Evolutionary conservation across 2,329 filamentous ascomycete genomes (phyloP).

Genomic region (Penicillium hesseltinei): DNA sequence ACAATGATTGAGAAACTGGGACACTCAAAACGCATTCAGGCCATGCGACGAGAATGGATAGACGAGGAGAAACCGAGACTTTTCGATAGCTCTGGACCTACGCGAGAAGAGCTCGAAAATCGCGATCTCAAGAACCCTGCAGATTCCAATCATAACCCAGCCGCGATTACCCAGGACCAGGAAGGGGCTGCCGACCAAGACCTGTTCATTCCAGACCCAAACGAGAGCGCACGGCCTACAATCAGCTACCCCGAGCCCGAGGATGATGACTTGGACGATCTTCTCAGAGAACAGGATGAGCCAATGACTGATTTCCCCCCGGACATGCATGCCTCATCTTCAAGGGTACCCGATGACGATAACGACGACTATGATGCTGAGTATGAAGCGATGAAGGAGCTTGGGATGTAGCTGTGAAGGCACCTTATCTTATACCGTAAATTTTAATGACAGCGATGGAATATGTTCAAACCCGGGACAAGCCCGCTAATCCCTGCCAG

Average conservation of each 20-base stretch:
- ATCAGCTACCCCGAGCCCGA: slow-evolving; percentile 36
- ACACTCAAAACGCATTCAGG: slow-evolving; percentile 75
- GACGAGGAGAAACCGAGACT: slow-evolving; percentile 58
- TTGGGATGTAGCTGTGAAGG: slow-evolving; percentile 21
- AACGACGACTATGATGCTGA: slow-evolving; percentile 56
- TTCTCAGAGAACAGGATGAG: slow-evolving; percentile 51
- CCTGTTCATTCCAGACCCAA: slow-evolving; percentile 32
- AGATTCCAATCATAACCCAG: not conserved
- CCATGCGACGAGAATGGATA: slow-evolving; percentile 78
- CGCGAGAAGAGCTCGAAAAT: slow-evolving; percentile 1
- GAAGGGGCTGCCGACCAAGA: slow-evolving; percentile 13
- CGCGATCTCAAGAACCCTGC: not conserved
- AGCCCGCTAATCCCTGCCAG: not conserved
- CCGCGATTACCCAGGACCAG: not conserved
- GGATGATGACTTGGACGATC: slow-evolving; percentile 51
- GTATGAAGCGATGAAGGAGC: slow-evolving; percentile 61
- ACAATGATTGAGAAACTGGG: slow-evolving; percentile 90
- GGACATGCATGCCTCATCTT: not conserved
- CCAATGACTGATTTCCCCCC: slow-evolving; percentile 2
- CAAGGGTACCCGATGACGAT: not conserved
- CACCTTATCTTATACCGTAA: not conserved
- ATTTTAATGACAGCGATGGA: slow-evolving; percentile 10
- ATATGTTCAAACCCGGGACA: not conserved
- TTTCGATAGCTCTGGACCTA: not conserved
- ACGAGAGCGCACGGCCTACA: slow-evolving; percentile 7